Evolutionary conservation across 192 early-diverging fungal genomes (phyloP), one percentile per base, ranked within the genome.

Genomic region (Coemansia sp.): DNA sequence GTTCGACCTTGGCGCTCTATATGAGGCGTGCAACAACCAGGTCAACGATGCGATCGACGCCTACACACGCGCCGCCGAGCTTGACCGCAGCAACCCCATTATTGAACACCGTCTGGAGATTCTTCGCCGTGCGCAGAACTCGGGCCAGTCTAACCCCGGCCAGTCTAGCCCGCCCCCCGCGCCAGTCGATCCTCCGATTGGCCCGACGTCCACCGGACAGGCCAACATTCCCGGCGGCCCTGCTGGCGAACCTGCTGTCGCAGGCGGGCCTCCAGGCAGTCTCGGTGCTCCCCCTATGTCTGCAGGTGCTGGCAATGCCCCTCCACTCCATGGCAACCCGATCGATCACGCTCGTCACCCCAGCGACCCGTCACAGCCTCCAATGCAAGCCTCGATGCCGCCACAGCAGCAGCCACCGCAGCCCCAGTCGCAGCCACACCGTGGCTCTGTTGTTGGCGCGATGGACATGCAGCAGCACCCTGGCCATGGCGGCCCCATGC

Each of bases 21-120:
- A 99, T 64, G 96, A 99, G 60, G 83, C 88, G 0, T 99, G 96
- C 79, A 95, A 99, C 66, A 94, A 94, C 74, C 96, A 99, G 70
- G 83, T 92, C 36, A 85, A 83, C 51, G 96, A 99, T 62, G 96
- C 96, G 2, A 83, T 99, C 30, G 95, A 99, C 61, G 96, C 96
- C 6, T 99, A 97, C 74, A 83, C 87, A 34, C 85, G 89, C 15
- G 96, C 94, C 22, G 79, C 90, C 14, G 94, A 96, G 65, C 75
- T 96, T 36, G 94, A 99, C 60, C 94, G 91, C 1, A 67, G 70
- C n/a, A 97, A 97, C 54, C 65, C 82, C 4, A 83, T 86, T 34
- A 92, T 94, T 27, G 90, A 92, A 63, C 89, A 94, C 64, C 84
- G 94, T 22, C 62, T 79, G 5, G 60, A 63, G 6, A 20, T 67